Percentiles rank a stretch among this genome's conserved stretches.
Evolutionary conservation across 805 yeast species (phyloP).

Genomic region (Nakazawaea wickerhamii): DNA sequence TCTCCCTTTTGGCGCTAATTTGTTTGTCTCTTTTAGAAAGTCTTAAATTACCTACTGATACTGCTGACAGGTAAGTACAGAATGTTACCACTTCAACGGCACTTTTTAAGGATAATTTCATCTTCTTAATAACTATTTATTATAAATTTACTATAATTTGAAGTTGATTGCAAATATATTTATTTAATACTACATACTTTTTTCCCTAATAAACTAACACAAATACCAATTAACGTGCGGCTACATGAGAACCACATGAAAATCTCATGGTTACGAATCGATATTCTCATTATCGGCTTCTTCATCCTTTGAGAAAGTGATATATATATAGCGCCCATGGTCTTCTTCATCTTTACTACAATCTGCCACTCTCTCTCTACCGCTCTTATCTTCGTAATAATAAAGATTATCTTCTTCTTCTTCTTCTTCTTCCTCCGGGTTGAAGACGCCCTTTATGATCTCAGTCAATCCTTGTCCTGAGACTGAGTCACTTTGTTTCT

Average conservation of each 20-base stretch:
- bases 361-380: slow-evolving; percentile 7
- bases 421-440: neutral
- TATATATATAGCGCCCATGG: neutral
- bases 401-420: neutral
- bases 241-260: neutral
- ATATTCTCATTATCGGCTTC: too few species aligned
- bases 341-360: neutral
- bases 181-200: too few species aligned
- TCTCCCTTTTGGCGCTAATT: slow-evolving; percentile 1
- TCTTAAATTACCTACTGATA: neutral
- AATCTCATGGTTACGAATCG: too few species aligned
- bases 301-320: neutral
- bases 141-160: neutral
- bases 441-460: too few species aligned
- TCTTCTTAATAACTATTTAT: neutral
- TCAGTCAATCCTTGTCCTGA: too few species aligned
- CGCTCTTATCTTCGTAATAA: slow-evolving; percentile 1
- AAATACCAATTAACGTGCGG: neutral
- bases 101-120: neutral
- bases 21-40: neutral
- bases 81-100: neutral
- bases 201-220: neutral
- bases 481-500: too few species aligned
- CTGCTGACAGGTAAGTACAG: neutral
- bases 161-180: neutral